A percentile compares a stretch with the other conserved stretches of the same genome.
phyloP scores from a whole-genome alignment of 1,284 basidiomycete genomes.

The Fomitiporia mediterranea region DNA sequence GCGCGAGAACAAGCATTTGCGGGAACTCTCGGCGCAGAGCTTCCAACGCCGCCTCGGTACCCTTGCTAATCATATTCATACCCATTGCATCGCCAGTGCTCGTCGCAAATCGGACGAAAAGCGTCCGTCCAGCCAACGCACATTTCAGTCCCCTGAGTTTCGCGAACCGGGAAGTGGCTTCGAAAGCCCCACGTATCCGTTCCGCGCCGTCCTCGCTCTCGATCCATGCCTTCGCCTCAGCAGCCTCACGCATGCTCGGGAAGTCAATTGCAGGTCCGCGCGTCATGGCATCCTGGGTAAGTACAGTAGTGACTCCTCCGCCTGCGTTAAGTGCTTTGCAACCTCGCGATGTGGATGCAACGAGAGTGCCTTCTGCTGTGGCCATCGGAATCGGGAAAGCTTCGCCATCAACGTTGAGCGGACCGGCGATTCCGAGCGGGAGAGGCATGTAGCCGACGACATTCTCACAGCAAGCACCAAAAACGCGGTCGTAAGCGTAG shows the following conservation, averaged over 20 bases:
- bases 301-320: constrained; percentile 92
- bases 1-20: constrained; percentile 88
- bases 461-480: constrained; percentile 99
- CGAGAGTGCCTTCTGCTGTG: constrained; percentile 97
- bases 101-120: constrained; percentile 95
- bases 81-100: constrained; percentile 99
- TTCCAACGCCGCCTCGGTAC: constrained; percentile 91
- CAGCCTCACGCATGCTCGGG: constrained; percentile 76
- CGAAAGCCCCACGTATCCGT: constrained; percentile 83
- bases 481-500: constrained; percentile 93
- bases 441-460: constrained; percentile 97
- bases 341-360: constrained; percentile 95
- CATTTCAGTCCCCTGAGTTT: constrained; percentile 80
- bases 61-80: constrained; percentile 99
- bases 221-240: constrained; percentile 85
- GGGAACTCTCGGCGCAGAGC: constrained; percentile 82
- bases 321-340: constrained; percentile 97
- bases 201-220: constrained; percentile 80
- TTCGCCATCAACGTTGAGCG: constrained; percentile 87
- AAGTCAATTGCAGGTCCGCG: constrained; percentile 98
- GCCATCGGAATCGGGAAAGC: constrained; percentile 96
- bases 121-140: constrained; percentile 84
- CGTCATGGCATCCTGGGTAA: constrained; percentile 96
- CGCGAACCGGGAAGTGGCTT: constrained; percentile 91
- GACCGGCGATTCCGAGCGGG: constrained; percentile 95